Conservation (phyloP, 352 stramenopile species). For the Peronospora farinosa region DNA sequence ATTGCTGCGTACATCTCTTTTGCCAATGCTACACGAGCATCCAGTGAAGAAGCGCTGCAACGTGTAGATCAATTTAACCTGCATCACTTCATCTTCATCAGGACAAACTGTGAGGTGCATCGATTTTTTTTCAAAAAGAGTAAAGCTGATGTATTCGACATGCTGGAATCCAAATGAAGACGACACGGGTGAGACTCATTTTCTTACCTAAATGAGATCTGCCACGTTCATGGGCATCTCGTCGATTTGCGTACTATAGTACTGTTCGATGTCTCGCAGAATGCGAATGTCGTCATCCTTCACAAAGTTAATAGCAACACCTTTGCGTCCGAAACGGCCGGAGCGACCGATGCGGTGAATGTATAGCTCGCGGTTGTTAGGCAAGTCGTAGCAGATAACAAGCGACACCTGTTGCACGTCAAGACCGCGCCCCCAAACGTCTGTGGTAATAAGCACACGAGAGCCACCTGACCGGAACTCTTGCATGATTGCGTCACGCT, state of each 20-base stretch:
- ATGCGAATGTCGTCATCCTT: slow-evolving; percentile 97
- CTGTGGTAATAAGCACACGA: slow-evolving; percentile 99
- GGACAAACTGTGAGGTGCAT: not conserved
- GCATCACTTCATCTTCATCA: not conserved
- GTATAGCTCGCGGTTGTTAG: slow-evolving; percentile 99
- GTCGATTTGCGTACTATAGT: slow-evolving; percentile 99
- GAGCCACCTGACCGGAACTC: slow-evolving; percentile 98
- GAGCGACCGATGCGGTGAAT: slow-evolving; percentile 99
- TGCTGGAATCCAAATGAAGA: not conserved
- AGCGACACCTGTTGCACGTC: slow-evolving; percentile 98
- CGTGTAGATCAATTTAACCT: not conserved
- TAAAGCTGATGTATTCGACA: not conserved
- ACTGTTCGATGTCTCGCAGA: slow-evolving; percentile 98
- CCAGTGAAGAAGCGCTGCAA: slow-evolving; percentile 21
- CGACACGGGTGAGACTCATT: not conserved
- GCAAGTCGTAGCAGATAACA: slow-evolving; percentile 99
- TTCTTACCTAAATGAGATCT: slow-evolving; percentile 93
- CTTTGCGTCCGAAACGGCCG: slow-evolving; percentile 99
- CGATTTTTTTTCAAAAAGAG: not conserved
- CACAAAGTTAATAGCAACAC: slow-evolving; percentile 99
- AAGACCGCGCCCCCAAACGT: slow-evolving; percentile 98
- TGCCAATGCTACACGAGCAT: slow-evolving; percentile 42
- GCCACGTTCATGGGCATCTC: slow-evolving; percentile 99
- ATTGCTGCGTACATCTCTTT: slow-evolving; percentile 37
- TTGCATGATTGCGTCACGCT: slow-evolving; percentile 99